These are phyloP conservation scores for Exobasidium rhododendri DNA, from an alignment of 1,284 basidiomycete genomes.

Conservation along the genomic window DNA sequence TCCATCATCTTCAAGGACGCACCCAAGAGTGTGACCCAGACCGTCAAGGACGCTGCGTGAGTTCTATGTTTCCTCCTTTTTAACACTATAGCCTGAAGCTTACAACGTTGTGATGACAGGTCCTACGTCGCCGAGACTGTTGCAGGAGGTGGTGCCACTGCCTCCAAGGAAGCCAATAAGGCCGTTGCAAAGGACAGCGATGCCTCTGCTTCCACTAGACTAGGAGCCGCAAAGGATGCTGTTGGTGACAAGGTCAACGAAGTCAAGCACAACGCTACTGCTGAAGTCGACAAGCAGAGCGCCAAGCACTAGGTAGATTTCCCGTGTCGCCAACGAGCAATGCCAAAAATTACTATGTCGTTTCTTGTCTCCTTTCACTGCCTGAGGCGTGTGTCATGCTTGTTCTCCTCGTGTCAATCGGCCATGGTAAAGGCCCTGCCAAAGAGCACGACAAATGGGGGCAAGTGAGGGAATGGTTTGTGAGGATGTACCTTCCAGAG, in stretches of 20 bases:
- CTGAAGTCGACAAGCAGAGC: conserved; percentile 20
- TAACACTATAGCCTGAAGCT: background rate
- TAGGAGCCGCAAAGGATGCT: conserved; percentile 13
- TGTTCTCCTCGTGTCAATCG: no score
- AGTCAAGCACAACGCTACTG: conserved; percentile 12
- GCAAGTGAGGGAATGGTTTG: no score
- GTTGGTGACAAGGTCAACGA: conserved; percentile 21
- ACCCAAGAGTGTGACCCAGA: background rate
- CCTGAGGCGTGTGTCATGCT: no score
- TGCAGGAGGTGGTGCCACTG: conserved; percentile 16
- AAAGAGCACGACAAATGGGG: no score
- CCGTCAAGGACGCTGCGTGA: conserved; percentile 11
- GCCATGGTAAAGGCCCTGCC: no score
- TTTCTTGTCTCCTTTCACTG: no score
- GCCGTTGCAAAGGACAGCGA: conserved; percentile 33
- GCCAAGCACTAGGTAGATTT: conserved; percentile 12
- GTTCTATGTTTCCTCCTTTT: background rate
- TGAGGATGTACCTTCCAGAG: no score
- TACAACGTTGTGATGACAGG: background rate
- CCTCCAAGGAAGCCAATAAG: conserved; percentile 26
- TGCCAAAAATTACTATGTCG: no score
- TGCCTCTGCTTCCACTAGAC: conserved; percentile 24
- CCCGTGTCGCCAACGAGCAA: background rate
- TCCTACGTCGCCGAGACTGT: conserved; percentile 37
- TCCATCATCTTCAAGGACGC: background rate